A percentile compares a stretch with the other conserved stretches of the same genome.
phyloP scores from a whole-genome alignment of 1,284 basidiomycete species.

The Cryptococcus sp. region DNA sequence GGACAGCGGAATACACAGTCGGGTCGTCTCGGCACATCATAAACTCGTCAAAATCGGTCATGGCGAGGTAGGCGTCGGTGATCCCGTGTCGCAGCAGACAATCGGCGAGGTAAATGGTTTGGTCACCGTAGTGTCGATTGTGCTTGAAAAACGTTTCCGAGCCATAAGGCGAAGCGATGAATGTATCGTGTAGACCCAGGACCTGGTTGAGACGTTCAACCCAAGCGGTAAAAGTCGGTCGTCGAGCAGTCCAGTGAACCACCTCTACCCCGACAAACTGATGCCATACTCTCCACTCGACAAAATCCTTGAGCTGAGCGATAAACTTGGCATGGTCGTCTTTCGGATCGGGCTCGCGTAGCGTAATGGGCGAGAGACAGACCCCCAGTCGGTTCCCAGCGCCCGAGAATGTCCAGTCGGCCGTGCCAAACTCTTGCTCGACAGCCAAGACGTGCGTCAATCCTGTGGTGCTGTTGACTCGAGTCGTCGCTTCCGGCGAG shows the following conservation, averaged over 20 bases:
- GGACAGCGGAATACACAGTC: not conserved
- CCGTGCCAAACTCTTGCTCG: not conserved
- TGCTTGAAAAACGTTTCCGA: not conserved
- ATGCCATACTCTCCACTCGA: conserved; percentile 11
- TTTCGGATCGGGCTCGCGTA: not conserved
- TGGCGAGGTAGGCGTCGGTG: conserved; percentile 7
- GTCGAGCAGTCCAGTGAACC: conserved; percentile 8
- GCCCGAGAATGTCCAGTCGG: conserved; percentile 3
- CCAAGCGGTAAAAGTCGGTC: conserved; percentile 4
- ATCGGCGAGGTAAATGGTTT: conserved; percentile 6
- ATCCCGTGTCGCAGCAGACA: conserved; percentile 9
- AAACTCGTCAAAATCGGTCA: conserved; percentile 10
- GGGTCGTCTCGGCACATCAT: conserved; percentile 5
- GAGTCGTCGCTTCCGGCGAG: not conserved
- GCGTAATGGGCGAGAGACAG: conserved; percentile 7
- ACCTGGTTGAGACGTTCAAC: conserved; percentile 4
- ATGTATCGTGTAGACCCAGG: conserved; percentile 6
- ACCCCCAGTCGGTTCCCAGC: not conserved
- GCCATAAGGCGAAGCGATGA: conserved; percentile 1
- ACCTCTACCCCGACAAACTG: conserved; percentile 7
- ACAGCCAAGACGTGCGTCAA: not conserved
- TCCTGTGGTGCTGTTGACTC: not conserved
- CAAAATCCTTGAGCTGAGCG: conserved; percentile 4
- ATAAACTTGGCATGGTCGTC: not conserved
- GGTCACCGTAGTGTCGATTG: conserved; percentile 3